Conservation (phyloP, 192 early-diverging fungal species). For the Backusella luteola region DNA sequence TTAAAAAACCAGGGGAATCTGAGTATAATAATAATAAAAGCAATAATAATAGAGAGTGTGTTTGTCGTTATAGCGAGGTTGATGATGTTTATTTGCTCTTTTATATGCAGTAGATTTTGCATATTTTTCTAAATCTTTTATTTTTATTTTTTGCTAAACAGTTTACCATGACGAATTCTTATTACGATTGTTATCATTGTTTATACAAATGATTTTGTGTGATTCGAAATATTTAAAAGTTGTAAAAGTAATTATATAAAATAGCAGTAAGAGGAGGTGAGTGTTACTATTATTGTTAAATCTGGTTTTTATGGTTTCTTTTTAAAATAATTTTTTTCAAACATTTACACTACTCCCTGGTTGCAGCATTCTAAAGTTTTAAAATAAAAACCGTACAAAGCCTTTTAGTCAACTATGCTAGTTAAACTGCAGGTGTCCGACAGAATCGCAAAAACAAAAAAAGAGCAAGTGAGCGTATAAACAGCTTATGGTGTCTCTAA, state of each 20-base stretch:
- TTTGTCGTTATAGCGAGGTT: background rate
- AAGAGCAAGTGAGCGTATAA: background rate
- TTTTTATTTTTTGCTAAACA: background rate
- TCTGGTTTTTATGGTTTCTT: background rate
- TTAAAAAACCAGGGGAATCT: background rate
- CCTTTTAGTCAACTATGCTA: conserved; percentile 2
- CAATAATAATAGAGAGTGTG: background rate
- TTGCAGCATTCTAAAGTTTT: background rate
- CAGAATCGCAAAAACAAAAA: background rate
- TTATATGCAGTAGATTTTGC: background rate
- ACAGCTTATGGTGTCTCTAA: background rate
- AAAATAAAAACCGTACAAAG: background rate
- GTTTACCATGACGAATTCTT: conserved; percentile 2
- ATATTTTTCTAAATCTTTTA: background rate
- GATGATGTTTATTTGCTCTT: background rate
- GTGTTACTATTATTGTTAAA: background rate
- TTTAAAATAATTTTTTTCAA: background rate
- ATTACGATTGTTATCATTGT: conserved; percentile 3
- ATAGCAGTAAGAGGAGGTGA: background rate
- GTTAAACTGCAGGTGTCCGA: background rate
- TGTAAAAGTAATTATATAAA: background rate
- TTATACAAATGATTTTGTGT: background rate
- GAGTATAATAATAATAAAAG: background rate
- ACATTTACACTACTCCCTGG: background rate
- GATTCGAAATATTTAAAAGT: background rate